Evolutionary conservation across 2,329 filamentous ascomycete genomes (phyloP).

Genomic region (Diaporthe longicolla): DNA sequence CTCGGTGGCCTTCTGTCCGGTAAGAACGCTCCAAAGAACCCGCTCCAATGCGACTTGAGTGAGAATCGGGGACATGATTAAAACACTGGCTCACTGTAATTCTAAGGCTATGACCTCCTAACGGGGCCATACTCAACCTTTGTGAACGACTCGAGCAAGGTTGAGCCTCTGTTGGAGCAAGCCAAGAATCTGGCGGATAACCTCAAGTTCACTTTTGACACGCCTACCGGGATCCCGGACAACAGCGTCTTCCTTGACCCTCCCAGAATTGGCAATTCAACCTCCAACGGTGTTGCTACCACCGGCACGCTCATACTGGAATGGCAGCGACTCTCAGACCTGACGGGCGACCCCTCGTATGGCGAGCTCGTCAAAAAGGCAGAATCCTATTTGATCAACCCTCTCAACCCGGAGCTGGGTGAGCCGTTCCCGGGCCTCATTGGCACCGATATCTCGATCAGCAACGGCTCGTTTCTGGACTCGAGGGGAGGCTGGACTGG

Average conservation of each 20-base stretch:
- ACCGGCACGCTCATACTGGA: conserved; percentile 85
- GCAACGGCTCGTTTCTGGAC: conserved; percentile 77
- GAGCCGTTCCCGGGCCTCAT: conserved; percentile 85
- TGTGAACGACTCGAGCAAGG: conserved; percentile 58
- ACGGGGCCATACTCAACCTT: conserved; percentile 73
- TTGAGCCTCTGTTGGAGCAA: conserved; percentile 76
- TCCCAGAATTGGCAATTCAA: conserved; percentile 61
- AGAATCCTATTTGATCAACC: conserved; percentile 78
- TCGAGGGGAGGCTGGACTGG: conserved; percentile 81
- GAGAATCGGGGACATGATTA: background rate
- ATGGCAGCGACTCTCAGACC: conserved; percentile 84
- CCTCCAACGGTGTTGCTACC: conserved; percentile 80
- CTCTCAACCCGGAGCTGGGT: conserved; percentile 67
- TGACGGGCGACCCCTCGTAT: conserved; percentile 78
- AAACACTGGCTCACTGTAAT: conserved; percentile 21
- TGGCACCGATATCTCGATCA: conserved; percentile 76
- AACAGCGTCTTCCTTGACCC: conserved; percentile 76
- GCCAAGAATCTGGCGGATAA: conserved; percentile 78
- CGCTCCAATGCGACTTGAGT: too few relatives aligned
- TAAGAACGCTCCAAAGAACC: conserved; percentile 45
- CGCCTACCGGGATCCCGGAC: conserved; percentile 79
- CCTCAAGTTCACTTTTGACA: conserved; percentile 84
- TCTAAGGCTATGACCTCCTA: conserved; percentile 77
- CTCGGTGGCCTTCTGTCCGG: conserved; percentile 85
- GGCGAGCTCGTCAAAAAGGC: conserved; percentile 75